Evolutionary conservation across 768 basidiomycete species (phyloP).

Genomic region (Rhizopogon rudus): DNA sequence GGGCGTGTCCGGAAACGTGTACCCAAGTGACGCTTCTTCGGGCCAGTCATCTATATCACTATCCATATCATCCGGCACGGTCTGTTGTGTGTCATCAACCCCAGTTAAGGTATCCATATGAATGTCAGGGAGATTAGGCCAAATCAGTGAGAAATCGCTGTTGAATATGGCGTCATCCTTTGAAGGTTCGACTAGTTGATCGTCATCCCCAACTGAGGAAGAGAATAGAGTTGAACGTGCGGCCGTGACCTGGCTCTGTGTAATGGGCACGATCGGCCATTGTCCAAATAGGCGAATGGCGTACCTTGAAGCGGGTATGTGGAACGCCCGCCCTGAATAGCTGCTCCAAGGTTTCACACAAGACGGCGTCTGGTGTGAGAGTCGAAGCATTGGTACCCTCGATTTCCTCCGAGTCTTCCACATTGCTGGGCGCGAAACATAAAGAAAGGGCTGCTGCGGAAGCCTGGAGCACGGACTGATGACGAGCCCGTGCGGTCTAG

Average conservation of each 20-base stretch:
- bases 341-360: constrained; percentile 39
- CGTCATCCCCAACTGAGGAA: constrained; percentile 15
- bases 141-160: not conserved
- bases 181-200: constrained; percentile 14
- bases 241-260: constrained; percentile 12
- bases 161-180: constrained; percentile 5
- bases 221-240: constrained; percentile 4
- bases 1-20: not conserved
- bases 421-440: constrained; percentile 4
- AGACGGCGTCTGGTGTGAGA: constrained; percentile 31
- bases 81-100: not conserved
- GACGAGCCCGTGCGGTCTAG: constrained; percentile 20
- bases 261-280: not conserved
- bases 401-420: constrained; percentile 11
- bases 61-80: constrained; percentile 12
- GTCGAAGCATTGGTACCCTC: constrained; percentile 4
- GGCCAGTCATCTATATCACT: constrained; percentile 10
- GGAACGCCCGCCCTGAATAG: constrained; percentile 38
- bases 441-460: constrained; percentile 24
- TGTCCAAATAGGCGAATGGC: not conserved
- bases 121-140: constrained; percentile 13
- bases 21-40: constrained; percentile 3
- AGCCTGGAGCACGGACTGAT: constrained; percentile 21
- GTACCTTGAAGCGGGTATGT: constrained; percentile 44
- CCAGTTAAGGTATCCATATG: constrained; percentile 3